Percentiles rank a stretch among this genome's conserved stretches.
These are phyloP conservation scores for Dendrostoma leiphaemia DNA, from an alignment of 2,329 filamentous ascomycete species.

Conservation along the genomic window DNA sequence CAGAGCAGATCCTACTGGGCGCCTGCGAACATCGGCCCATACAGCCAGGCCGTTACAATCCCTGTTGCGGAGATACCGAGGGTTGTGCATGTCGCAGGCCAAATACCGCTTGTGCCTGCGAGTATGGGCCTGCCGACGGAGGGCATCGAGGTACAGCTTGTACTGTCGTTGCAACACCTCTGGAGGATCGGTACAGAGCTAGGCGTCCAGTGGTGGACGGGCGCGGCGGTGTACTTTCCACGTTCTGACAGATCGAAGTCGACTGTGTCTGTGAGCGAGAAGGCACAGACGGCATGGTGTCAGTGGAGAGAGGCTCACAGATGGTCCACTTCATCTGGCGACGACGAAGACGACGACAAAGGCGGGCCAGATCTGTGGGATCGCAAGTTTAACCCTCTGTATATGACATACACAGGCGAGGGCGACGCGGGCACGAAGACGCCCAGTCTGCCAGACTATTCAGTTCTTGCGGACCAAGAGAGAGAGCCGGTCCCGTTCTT, in stretches of 20 bases:
- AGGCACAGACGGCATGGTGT: conserved; percentile 40
- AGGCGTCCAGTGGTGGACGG: conserved; percentile 71
- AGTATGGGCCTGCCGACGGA: conserved; percentile 64
- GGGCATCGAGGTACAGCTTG: conserved; percentile 56
- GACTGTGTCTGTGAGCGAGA: conserved; percentile 22
- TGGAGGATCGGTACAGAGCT: conserved; percentile 76
- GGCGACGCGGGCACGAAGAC: conserved; percentile 24
- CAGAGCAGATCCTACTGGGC: conserved; percentile 97
- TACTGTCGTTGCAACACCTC: conserved; percentile 82
- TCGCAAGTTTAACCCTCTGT: conserved; percentile 54
- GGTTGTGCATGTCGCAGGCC: conserved; percentile 73
- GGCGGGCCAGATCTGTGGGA: conserved; percentile 67
- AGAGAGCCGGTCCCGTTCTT: conserved; percentile 56
- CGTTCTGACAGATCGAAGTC: conserved; percentile 20
- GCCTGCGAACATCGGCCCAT: conserved; percentile 94
- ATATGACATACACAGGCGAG: conserved; percentile 38
- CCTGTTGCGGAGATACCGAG: conserved; percentile 28
- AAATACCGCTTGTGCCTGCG: conserved; percentile 82
- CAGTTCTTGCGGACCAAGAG: conserved; percentile 34
- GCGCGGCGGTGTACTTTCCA: conserved; percentile 72
- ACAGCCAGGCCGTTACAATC: conserved; percentile 79
- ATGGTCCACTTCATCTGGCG: conserved; percentile 21
- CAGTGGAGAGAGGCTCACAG: conserved; percentile 49
- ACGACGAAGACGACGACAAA: conserved; percentile 45
- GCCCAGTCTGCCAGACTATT: conserved; percentile 49